Conservation (phyloP, 257 asterid species). For the Avicennia marina region DNA sequence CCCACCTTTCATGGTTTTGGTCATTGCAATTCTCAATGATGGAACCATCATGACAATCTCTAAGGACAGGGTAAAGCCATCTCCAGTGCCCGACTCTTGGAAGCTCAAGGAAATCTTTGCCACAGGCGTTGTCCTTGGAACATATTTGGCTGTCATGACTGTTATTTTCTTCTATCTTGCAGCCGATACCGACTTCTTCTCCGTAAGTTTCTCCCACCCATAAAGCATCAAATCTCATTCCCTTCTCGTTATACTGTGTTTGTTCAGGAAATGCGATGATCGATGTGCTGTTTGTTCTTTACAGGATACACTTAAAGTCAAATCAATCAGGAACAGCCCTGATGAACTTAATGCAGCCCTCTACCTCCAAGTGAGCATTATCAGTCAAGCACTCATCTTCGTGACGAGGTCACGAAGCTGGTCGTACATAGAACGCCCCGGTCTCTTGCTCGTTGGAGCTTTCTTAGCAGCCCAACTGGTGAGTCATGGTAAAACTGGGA, state of each 20-base stretch:
- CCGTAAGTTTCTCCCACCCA: slow-evolving; percentile 22
- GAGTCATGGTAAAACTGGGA: slow-evolving; percentile 11
- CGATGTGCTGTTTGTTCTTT: too few relatives aligned
- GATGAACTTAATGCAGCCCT: slow-evolving; percentile 67
- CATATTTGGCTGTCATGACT: slow-evolving; percentile 44
- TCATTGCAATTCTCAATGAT: slow-evolving; percentile 52
- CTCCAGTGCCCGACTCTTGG: slow-evolving; percentile 59
- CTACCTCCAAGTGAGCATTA: slow-evolving; percentile 74
- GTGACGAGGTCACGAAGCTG: slow-evolving; percentile 77
- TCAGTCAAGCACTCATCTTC: slow-evolving; percentile 80
- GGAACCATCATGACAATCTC: slow-evolving; percentile 66
- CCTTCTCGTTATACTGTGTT: neutral
- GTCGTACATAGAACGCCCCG: slow-evolving; percentile 76
- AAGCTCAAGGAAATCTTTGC: slow-evolving; percentile 52
- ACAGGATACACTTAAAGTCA: slow-evolving; percentile 32
- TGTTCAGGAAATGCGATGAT: too few relatives aligned
- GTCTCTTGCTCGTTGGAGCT: slow-evolving; percentile 45
- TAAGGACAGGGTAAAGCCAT: slow-evolving; percentile 55
- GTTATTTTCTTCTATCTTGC: slow-evolving; percentile 42
- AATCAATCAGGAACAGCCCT: slow-evolving; percentile 26
- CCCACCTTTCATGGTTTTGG: slow-evolving; percentile 55
- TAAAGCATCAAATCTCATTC: too few relatives aligned
- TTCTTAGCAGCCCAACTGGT: slow-evolving; percentile 69
- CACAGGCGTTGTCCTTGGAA: slow-evolving; percentile 49
- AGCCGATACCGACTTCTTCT: slow-evolving; percentile 40